Evolutionary conservation across 805 yeast genomes (phyloP).

Genomic region (Debaryomyces maramus): DNA sequence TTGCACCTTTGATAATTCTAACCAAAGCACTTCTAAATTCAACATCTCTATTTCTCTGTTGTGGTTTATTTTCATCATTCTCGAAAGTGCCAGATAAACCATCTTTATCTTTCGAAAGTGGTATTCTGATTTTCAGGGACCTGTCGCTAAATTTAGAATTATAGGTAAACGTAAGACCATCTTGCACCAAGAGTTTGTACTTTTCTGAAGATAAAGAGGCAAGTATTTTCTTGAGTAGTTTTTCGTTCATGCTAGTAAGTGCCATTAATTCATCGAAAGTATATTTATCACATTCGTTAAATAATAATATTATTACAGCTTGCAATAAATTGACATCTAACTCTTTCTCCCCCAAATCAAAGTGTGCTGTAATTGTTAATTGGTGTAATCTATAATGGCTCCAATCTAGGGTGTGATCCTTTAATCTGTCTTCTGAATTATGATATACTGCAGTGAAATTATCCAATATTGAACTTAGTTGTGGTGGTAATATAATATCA

Average conservation of each 20-base stretch:
- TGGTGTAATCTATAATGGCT: constrained; percentile 42
- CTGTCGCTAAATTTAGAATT: constrained; percentile 31
- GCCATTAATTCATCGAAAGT: constrained; percentile 20
- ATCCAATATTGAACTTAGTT: constrained; percentile 17
- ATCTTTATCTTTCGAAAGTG: constrained; percentile 26
- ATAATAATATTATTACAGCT: constrained; percentile 40
- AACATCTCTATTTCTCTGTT: constrained; percentile 24
- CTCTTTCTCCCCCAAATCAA: constrained; percentile 32
- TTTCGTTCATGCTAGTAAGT: constrained; percentile 32
- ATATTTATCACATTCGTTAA: constrained; percentile 28
- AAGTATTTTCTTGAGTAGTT: constrained; percentile 30
- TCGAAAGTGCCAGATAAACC: constrained; percentile 4
- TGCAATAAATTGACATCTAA: constrained; percentile 44
- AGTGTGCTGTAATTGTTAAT: constrained; percentile 30
- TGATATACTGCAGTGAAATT: constrained; percentile 23
- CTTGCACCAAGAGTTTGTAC: constrained; percentile 25
- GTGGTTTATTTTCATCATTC: constrained; percentile 8
- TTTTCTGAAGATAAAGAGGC: constrained; percentile 30
- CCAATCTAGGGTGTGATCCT: constrained; percentile 41
- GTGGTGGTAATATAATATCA: constrained; percentile 24
- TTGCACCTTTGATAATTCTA: constrained; percentile 32
- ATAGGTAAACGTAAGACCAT: constrained; percentile 11
- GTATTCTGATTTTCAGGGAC: constrained; percentile 26
- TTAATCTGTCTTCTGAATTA: constrained; percentile 18
- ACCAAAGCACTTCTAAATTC: constrained; percentile 31